These are phyloP conservation scores for Phytophthora cactorum DNA, from an alignment of 352 stramenopile species.

Conservation along the genomic window DNA sequence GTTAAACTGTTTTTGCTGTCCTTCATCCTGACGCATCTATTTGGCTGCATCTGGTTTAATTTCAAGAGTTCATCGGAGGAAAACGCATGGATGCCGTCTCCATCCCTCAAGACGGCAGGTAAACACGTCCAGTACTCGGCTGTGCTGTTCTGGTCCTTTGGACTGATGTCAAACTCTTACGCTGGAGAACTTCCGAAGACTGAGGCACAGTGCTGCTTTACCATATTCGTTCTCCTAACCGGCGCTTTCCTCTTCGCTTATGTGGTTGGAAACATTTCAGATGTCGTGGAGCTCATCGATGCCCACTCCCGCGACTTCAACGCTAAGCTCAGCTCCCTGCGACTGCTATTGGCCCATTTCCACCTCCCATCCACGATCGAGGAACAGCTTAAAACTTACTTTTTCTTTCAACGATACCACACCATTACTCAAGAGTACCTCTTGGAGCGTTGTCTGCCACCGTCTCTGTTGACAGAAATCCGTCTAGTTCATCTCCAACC, in stretches of 20 bases:
- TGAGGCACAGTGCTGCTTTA: conserved; percentile 50
- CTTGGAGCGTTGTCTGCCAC: conserved; percentile 52
- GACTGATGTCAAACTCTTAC: conserved; percentile 58
- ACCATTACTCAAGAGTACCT: conserved; percentile 68
- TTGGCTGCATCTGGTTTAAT: conserved; percentile 71
- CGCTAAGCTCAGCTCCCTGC: conserved; percentile 55
- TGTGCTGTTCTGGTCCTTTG: conserved; percentile 65
- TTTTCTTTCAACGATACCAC: conserved; percentile 70
- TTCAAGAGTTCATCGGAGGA: conserved; percentile 29
- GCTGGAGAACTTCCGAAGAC: conserved; percentile 51
- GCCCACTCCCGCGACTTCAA: conserved; percentile 66
- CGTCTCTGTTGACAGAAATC: conserved; percentile 62
- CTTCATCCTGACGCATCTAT: conserved; percentile 47
- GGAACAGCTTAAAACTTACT: conserved; percentile 70
- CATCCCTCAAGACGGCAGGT: conserved; percentile 8
- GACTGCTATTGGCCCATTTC: conserved; percentile 64
- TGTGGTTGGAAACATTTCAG: conserved; percentile 63
- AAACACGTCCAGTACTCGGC: conserved; percentile 42
- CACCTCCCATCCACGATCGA: conserved; percentile 47
- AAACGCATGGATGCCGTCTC: conserved; percentile 13
- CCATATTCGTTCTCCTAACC: conserved; percentile 44
- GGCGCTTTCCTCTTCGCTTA: conserved; percentile 62
- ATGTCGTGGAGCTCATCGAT: conserved; percentile 61
- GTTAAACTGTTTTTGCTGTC: conserved; percentile 60
- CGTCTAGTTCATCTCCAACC: conserved; percentile 59